Evolutionary conservation across 768 basidiomycete genomes (phyloP).

Genomic region (Kwoniella europaea): DNA sequence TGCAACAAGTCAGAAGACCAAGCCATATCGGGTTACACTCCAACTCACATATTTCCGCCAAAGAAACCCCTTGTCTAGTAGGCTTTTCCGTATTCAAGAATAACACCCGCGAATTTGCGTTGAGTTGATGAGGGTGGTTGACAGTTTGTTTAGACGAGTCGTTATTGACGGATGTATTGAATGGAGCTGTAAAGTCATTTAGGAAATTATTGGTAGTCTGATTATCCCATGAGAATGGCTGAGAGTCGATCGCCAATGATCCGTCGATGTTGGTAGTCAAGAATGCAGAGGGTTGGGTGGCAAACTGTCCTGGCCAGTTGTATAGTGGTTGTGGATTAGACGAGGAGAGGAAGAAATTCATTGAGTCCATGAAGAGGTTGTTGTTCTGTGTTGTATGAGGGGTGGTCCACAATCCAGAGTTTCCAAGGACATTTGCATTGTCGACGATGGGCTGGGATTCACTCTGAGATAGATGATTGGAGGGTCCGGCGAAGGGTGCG

Average conservation of each 20-base stretch:
- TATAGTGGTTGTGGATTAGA: constrained; percentile 11
- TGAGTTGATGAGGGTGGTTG: constrained; percentile 13
- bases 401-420: background rate
- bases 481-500: background rate
- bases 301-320: constrained; percentile 19
- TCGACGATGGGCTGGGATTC: background rate
- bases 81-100: constrained; percentile 26
- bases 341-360: background rate
- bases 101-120: constrained; percentile 24
- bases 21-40: background rate
- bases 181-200: constrained; percentile 13
- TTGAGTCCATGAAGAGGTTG: background rate
- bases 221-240: constrained; percentile 15
- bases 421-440: background rate
- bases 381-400: background rate
- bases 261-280: constrained; percentile 16
- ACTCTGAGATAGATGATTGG: background rate
- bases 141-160: background rate
- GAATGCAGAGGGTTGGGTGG: constrained; percentile 12
- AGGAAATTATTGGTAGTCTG: constrained; percentile 9
- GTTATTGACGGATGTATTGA: background rate
- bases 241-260: constrained; percentile 14
- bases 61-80: constrained; percentile 30
- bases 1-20: no score
- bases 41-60: constrained; percentile 35